Conservation (phyloP, 2,329 filamentous ascomycete species). For the Colletotrichum euphorbiae region DNA sequence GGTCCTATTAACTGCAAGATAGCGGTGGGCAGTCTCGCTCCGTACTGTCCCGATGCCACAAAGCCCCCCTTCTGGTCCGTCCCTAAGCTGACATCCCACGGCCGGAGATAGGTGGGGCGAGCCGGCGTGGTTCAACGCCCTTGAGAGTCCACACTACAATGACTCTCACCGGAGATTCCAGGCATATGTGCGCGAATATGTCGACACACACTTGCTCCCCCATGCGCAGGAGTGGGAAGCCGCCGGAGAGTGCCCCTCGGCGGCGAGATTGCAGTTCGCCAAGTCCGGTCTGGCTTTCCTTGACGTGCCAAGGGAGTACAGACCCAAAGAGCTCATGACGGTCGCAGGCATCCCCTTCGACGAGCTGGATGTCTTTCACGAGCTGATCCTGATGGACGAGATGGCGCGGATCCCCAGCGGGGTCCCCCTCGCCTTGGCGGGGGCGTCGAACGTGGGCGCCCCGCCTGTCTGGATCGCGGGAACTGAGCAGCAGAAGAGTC, state of each 20-base stretch:
- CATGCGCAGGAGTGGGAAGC: conserved; percentile 73
- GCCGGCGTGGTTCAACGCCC: conserved; percentile 46
- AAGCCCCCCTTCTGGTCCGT: background rate
- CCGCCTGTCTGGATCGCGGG: conserved; percentile 74
- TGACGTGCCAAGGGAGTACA: conserved; percentile 52
- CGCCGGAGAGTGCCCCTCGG: conserved; percentile 61
- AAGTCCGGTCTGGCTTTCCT: conserved; percentile 53
- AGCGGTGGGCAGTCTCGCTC: conserved; percentile 13
- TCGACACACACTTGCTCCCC: conserved; percentile 68
- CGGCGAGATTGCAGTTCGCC: conserved; percentile 52
- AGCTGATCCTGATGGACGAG: conserved; percentile 67
- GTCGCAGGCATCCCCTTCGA: conserved; percentile 54
- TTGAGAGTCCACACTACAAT: conserved; percentile 69
- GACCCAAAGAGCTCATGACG: conserved; percentile 46
- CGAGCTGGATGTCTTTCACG: conserved; percentile 68
- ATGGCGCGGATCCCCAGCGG: conserved; percentile 65
- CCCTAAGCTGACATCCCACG: background rate
- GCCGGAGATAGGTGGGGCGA: conserved; percentile 40
- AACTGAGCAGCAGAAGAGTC: conserved; percentile 66
- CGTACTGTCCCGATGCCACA: conserved; percentile 7
- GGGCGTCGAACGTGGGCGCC: conserved; percentile 71
- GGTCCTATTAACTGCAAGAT: background rate
- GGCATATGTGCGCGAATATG: conserved; percentile 66
- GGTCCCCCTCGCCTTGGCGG: conserved; percentile 67
- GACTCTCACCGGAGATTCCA: conserved; percentile 70